These are phyloP conservation scores for Pelargonium fulgidum DNA, from an alignment of 441 rosid species.

Conservation along the genomic window DNA sequence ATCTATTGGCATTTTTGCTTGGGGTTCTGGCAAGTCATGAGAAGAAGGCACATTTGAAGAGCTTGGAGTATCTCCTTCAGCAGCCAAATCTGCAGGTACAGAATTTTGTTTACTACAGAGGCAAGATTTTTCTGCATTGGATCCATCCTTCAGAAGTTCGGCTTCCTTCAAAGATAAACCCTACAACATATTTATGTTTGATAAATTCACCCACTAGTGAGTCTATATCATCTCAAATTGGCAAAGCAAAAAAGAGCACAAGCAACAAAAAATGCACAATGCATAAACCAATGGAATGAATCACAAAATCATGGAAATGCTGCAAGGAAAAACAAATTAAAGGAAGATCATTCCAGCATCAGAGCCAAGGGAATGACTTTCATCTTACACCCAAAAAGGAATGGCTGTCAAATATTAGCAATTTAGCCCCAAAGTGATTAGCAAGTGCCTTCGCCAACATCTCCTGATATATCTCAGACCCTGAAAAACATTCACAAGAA, in stretches of 20 bases:
- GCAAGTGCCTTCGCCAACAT: slow-evolving; percentile 87
- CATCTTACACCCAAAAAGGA: slow-evolving; percentile 12
- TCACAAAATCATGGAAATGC: background rate
- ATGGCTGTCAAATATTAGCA: slow-evolving; percentile 41
- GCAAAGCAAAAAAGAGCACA: slow-evolving; percentile 5
- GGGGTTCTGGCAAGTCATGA: slow-evolving; percentile 43
- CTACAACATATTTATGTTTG: slow-evolving; percentile 36
- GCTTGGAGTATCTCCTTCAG: slow-evolving; percentile 52
- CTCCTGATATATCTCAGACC: slow-evolving; percentile 98
- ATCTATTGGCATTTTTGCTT: slow-evolving; percentile 46
- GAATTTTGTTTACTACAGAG: slow-evolving; percentile 39
- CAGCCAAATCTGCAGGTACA: slow-evolving; percentile 34
- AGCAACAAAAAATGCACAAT: slow-evolving; percentile 3
- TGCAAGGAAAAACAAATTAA: slow-evolving; percentile 42
- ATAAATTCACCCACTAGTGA: slow-evolving; percentile 22
- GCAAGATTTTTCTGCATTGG: slow-evolving; percentile 47
- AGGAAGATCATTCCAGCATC: slow-evolving; percentile 27
- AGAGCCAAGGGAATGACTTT: background rate
- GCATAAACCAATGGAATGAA: background rate
- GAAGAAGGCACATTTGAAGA: slow-evolving; percentile 38
- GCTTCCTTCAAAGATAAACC: slow-evolving; percentile 76
- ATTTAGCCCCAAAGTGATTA: slow-evolving; percentile 71
- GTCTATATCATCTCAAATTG: slow-evolving; percentile 5
- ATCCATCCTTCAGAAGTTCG: slow-evolving; percentile 63
- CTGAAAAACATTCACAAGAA: slow-evolving; percentile 32